phyloP scores from a whole-genome alignment of 1,139 yeast genomes.

The Spathaspora sp. region DNA sequence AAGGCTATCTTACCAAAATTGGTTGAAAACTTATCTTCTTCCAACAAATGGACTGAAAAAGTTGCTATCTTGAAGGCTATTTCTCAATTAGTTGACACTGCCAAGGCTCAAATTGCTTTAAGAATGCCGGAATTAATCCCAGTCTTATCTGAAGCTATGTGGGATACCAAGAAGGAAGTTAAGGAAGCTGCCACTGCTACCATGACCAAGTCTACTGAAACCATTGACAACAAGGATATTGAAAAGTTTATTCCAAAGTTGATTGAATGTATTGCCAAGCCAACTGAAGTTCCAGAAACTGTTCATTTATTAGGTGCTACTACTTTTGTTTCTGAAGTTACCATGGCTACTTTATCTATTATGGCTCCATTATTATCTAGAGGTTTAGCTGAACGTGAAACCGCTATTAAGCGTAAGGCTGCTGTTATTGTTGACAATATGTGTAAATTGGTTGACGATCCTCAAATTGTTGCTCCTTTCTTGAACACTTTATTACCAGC shows the following conservation, averaged over 20 bases:
- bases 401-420: constrained; percentile 98
- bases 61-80: constrained; percentile 84
- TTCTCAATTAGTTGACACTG: constrained; percentile 86
- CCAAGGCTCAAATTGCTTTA: constrained; percentile 93
- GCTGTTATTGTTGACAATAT: constrained; percentile 99
- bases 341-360: constrained; percentile 98
- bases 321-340: constrained; percentile 98
- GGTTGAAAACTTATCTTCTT: constrained; percentile 62
- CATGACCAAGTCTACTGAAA: constrained; percentile 94
- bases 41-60: constrained; percentile 99
- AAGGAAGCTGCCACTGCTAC: constrained; percentile 95
- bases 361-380: constrained; percentile 98
- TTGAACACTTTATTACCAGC: constrained; percentile 94
- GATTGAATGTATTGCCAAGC: constrained; percentile 95
- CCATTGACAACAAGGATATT: constrained; percentile 99
- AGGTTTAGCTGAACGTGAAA: constrained; percentile 99
- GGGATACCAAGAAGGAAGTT: constrained; percentile 99
- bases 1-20: constrained; percentile 86
- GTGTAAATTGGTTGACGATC: constrained; percentile 99
- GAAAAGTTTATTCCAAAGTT: constrained; percentile 98
- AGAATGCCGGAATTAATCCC: constrained; percentile 99
- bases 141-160: constrained; percentile 97
- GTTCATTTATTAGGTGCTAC: constrained; percentile 99
- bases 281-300: constrained; percentile 97
- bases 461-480: constrained; percentile 99